Evolutionary conservation across 495 filamentous ascomycete species (phyloP), one percentile per base, ranked within the genome.

Genomic region (Clavariopsis aquatica): DNA sequence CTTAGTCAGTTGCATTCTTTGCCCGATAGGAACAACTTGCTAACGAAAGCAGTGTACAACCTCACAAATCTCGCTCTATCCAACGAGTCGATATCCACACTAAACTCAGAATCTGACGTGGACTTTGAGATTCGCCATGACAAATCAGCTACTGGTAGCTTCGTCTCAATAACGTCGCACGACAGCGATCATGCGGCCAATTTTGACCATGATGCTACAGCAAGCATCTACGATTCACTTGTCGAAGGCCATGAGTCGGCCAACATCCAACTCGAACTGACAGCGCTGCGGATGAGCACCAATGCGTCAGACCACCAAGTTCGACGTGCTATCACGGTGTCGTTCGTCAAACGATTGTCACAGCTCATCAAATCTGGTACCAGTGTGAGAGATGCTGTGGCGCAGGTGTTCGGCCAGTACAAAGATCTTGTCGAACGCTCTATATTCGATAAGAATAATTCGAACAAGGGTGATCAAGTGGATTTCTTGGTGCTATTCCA

Each of bases 281-380:
- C 89, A 77, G 88, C 89, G 68, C 82, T 96, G 36, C 86, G 93
- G 6, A 89, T 99, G 77, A 88, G 85, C 23, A 89, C 87, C 64
- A 92, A 99, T 72, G 95, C 94, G 6, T 90, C 88, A 1, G 93
- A 96, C 66, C 81, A 87, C 69, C 87, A 92, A 74, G 89, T 97
- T 63, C 90, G 93, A 24, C 89, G 88, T 3, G 91, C 94, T 3
- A 85, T 97, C 27, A 90, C 88, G 7, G 84, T 86, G 22, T 90
- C 92, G 0, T 93, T 98, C 72, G 88, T 90, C 73, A 89, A 88
- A 66, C 88, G 89, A 43, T 87, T 94, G 36, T 79, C 86, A 1
- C 86, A 91, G 68, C 80, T 97, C 23, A 82, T 88, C 52, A 85
- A 84, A 59, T 73, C 77, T 2, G 85, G 85, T 26, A 54, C 70